These are phyloP conservation scores for Aquilaria yunnanensis DNA, from an alignment of 345 rosid genomes.

Conservation along the genomic window DNA sequence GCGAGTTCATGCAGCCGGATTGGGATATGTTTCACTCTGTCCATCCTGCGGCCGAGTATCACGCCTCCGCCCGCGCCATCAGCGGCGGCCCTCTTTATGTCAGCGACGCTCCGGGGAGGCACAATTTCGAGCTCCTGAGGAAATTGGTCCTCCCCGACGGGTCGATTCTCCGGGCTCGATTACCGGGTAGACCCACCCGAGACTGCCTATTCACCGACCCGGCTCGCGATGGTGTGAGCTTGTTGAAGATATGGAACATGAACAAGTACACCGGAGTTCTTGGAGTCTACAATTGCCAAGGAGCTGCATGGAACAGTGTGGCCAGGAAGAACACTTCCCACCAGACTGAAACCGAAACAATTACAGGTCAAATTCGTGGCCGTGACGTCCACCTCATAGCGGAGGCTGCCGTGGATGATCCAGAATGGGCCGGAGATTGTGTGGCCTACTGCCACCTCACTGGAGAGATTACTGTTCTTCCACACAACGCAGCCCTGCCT, in stretches of 20 bases:
- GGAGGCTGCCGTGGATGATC: conserved; percentile 69
- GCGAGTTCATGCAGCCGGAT: conserved; percentile 88
- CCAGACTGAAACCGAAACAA: conserved; percentile 35
- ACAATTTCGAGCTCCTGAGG: conserved; percentile 70
- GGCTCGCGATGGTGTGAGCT: conserved; percentile 77
- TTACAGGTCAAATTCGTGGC: conserved; percentile 53
- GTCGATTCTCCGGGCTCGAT: conserved; percentile 70
- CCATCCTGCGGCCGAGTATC: conserved; percentile 91
- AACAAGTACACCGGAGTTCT: conserved; percentile 89
- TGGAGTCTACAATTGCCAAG: conserved; percentile 94
- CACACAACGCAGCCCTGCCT: conserved; percentile 60
- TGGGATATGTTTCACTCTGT: conserved; percentile 98
- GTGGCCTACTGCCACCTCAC: conserved; percentile 51
- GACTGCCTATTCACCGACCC: conserved; percentile 90
- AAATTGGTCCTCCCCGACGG: conserved; percentile 90
- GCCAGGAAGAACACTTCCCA: conserved; percentile 80
- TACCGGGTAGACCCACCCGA: conserved; percentile 86
- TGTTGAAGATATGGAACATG: conserved; percentile 98
- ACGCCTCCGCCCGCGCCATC: conserved; percentile 92
- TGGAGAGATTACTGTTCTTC: conserved; percentile 45
- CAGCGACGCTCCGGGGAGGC: conserved; percentile 96
- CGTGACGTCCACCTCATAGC: conserved; percentile 75
- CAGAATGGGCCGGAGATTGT: conserved; percentile 59
- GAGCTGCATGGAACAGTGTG: conserved; percentile 83
- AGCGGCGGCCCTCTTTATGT: conserved; percentile 93